A percentile compares a stretch with the other conserved stretches of the same genome.
These are phyloP conservation scores for Viola odorata DNA, from an alignment of 345 rosid species.

Conservation along the genomic window DNA sequence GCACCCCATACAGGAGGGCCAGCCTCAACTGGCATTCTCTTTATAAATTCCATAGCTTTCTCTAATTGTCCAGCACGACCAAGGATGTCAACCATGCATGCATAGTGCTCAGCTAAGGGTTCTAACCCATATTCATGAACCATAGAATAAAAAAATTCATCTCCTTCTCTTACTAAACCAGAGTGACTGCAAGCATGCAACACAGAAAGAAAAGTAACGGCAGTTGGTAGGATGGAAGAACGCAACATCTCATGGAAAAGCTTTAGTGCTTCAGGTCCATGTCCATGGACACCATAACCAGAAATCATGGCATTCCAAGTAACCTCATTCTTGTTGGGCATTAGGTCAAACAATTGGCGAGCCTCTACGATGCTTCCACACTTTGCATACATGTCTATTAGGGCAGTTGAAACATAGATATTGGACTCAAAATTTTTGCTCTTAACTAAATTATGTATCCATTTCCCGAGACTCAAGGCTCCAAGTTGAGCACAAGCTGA, in stretches of 20 bases:
- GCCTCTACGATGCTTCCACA: slow-evolving; percentile 72
- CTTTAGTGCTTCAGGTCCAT: slow-evolving; percentile 55
- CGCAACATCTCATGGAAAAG: slow-evolving; percentile 50
- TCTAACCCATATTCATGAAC: slow-evolving; percentile 42
- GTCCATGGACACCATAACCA: slow-evolving; percentile 81
- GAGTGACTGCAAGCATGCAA: slow-evolving; percentile 85
- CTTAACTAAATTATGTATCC: slow-evolving; percentile 54
- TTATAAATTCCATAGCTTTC: slow-evolving; percentile 55
- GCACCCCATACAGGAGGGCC: slow-evolving; percentile 69
- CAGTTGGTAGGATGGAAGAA: slow-evolving; percentile 45
- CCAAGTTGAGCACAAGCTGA: slow-evolving; percentile 85
- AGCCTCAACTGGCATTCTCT: slow-evolving; percentile 51
- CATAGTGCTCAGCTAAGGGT: slow-evolving; percentile 66
- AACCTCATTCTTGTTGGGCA: slow-evolving; percentile 60
- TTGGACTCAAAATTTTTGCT: slow-evolving; percentile 47
- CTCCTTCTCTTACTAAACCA: slow-evolving; percentile 68
- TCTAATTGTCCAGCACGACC: slow-evolving; percentile 75
- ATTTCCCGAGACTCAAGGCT: slow-evolving; percentile 59
- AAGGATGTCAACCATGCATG: slow-evolving; percentile 75
- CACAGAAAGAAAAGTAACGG: slow-evolving; percentile 62
- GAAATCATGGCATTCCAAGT: slow-evolving; percentile 88
- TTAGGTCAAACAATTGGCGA: slow-evolving; percentile 45
- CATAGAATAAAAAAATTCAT: slow-evolving; percentile 58
- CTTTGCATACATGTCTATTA: slow-evolving; percentile 80
- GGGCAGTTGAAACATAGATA: slow-evolving; percentile 62